Percentiles rank a stretch among this genome's conserved stretches.
Evolutionary conservation across 805 yeast genomes (phyloP).

Genomic region (Metahyphopichia silvanorum): DNA sequence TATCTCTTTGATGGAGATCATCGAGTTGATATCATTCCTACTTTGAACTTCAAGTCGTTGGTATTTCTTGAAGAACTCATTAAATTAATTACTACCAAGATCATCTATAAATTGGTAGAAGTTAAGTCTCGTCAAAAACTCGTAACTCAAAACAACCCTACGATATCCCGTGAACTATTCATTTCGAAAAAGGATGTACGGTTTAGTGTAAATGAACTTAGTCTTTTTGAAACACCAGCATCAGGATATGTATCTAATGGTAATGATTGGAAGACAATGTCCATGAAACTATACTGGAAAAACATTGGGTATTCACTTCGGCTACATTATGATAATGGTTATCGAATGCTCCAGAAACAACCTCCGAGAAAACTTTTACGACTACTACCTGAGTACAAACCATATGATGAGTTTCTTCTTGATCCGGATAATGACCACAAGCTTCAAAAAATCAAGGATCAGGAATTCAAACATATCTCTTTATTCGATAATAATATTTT

Average conservation of each 20-base stretch:
- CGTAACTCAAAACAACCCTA: background rate
- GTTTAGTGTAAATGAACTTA: constrained; percentile 7
- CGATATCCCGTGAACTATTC: background rate
- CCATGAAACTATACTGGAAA: background rate
- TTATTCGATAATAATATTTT: background rate
- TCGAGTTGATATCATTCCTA: constrained; percentile 5
- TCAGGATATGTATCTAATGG: constrained; percentile 8
- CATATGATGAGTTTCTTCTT: background rate
- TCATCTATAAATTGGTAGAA: constrained; percentile 12
- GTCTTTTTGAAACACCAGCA: constrained; percentile 11
- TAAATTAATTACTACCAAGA: constrained; percentile 9
- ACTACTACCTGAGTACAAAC: background rate
- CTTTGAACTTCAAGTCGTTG: constrained; percentile 9
- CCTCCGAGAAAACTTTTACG: background rate
- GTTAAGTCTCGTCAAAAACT: constrained; percentile 6
- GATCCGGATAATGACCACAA: background rate
- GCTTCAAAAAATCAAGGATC: background rate
- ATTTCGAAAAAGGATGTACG: constrained; percentile 9
- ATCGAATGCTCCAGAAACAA: background rate
- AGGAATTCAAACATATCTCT: background rate
- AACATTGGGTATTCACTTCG: constrained; percentile 1
- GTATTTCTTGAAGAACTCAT: constrained; percentile 18
- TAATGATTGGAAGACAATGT: constrained; percentile 6
- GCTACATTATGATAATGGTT: background rate
- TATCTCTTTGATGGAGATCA: background rate